A percentile compares a stretch with the other conserved stretches of the same genome.
Conservation (phyloP, 2,329 filamentous ascomycete species). For the Aspergillus melleus region DNA sequence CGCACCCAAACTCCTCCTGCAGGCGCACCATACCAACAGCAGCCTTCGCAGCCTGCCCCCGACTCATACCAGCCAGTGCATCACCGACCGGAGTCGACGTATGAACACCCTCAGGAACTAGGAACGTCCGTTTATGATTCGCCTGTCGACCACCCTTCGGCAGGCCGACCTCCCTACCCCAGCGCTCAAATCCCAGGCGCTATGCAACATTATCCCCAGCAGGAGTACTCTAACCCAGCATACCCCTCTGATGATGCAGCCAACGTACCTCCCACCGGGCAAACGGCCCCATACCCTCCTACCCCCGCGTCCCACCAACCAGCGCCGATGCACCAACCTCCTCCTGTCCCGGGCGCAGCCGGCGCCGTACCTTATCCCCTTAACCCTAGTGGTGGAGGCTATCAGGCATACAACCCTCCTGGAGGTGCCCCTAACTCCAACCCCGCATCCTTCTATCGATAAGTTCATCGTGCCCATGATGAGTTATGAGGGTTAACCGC, state of each 20-base stretch:
- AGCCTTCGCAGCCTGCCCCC: constrained; percentile 54
- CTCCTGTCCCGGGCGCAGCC: constrained; percentile 33
- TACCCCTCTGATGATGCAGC: constrained; percentile 40
- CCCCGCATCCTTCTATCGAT: constrained; percentile 42
- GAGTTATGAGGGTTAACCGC: no score
- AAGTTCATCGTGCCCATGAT: constrained; percentile 2
- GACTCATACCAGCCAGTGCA: constrained; percentile 45
- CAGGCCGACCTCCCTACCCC: constrained; percentile 34
- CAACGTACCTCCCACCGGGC: constrained; percentile 18
- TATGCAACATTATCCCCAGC: constrained; percentile 30
- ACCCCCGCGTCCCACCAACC: constrained; percentile 30
- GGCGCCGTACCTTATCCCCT: constrained; percentile 35
- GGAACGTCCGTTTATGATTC: constrained; percentile 77
- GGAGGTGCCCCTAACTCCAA: constrained; percentile 33
- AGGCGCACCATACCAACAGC: constrained; percentile 31
- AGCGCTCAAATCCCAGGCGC: constrained; percentile 26
- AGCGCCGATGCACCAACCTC: constrained; percentile 35
- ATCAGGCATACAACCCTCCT: constrained; percentile 41
- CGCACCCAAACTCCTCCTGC: constrained; percentile 37
- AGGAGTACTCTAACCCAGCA: constrained; percentile 42
- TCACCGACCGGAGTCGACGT: constrained; percentile 66
- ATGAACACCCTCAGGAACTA: constrained; percentile 73
- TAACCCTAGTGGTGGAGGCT: constrained; percentile 29
- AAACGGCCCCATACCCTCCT: constrained; percentile 35
- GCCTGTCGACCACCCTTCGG: constrained; percentile 52